Evolutionary conservation across 768 basidiomycete genomes (phyloP), one percentile per base, ranked within the genome.

Genomic region (Mycena haematopus): DNA sequence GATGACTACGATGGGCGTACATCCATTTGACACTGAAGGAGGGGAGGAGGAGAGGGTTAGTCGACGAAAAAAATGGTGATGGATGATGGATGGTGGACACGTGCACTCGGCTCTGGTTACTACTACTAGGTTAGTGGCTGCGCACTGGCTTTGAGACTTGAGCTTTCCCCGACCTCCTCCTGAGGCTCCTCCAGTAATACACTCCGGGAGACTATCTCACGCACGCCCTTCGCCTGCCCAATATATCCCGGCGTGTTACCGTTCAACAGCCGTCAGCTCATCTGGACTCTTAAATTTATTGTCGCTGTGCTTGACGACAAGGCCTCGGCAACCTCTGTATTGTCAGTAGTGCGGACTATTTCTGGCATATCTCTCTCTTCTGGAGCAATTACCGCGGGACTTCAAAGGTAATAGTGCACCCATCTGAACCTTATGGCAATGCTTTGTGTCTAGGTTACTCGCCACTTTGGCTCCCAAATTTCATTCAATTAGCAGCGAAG

Each of bases 1-100:
- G 46, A 55, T n/a, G n/a, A 47, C 51, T 51, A 46, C 33, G 35
- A 52, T n/a, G 24, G 35, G 66, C 84, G 69, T 69, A 84, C 86
- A 79, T 85, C 83, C 84, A 86, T 86, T 63, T 71, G 71, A 70
- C 70, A 70, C 71, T 65, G 66, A 70, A 65, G 68, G 66, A 62
- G 63, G 68, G 55, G 29, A 36, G 60, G 19, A 65, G 56, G 54
- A 50, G 58, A 60, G 57, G 62, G 40, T 9, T n/a, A 42, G n/a
- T n/a, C 40, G n/a, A n/a, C 6, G 6, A 7, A n/a, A 42, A 42
- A 42, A 45, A 19, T 45, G 10, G 3, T 45, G 29, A 31, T 21
- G 7, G 21, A 10, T 45, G 44, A 45, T 45, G 22, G 44, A 0
- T 45, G 44, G 22, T 45, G 21, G 44, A 11, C 8, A 45, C 22